phyloP scores from a whole-genome alignment of 2,329 filamentous ascomycete species.

The Pezicula radicicola region DNA sequence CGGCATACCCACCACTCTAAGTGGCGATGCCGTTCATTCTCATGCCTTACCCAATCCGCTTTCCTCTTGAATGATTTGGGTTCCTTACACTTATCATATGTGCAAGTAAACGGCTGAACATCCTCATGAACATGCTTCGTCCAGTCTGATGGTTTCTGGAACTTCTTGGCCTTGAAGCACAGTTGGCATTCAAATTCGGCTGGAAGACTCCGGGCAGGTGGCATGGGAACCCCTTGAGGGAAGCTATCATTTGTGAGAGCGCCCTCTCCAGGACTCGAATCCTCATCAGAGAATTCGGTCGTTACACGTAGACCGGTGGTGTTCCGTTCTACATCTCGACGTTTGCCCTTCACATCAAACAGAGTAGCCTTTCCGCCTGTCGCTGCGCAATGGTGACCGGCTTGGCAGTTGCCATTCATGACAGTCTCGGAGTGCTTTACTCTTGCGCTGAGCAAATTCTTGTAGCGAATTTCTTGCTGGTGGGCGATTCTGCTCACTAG shows the following conservation, averaged over 20 bases:
- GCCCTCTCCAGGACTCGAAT: slow-evolving; percentile 66
- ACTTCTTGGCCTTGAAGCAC: slow-evolving; percentile 81
- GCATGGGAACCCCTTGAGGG: slow-evolving; percentile 76
- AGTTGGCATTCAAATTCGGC: slow-evolving; percentile 88
- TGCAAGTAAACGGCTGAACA: slow-evolving; percentile 89
- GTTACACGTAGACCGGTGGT: slow-evolving; percentile 52
- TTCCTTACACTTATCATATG: slow-evolving; percentile 77
- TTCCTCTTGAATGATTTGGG: slow-evolving; percentile 93
- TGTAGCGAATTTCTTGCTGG: slow-evolving; percentile 78
- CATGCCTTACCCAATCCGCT: slow-evolving; percentile 92
- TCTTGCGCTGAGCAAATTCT: slow-evolving; percentile 66
- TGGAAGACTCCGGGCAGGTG: slow-evolving; percentile 72
- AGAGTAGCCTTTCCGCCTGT: slow-evolving; percentile 64
- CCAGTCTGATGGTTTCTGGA: slow-evolving; percentile 92
- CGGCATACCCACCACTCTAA: slow-evolving; percentile 90
- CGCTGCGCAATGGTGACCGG: slow-evolving; percentile 60
- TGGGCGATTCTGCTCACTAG: slow-evolving; percentile 79
- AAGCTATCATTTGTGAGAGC: slow-evolving; percentile 72
- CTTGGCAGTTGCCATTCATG: slow-evolving; percentile 54
- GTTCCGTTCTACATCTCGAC: slow-evolving; percentile 55
- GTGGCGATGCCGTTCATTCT: slow-evolving; percentile 87
- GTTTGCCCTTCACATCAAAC: slow-evolving; percentile 57
- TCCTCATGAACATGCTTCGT: slow-evolving; percentile 96
- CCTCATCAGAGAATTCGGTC: slow-evolving; percentile 59
- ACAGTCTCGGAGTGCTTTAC: slow-evolving; percentile 67